Evolutionary conservation across 2,329 filamentous ascomycete genomes (phyloP).

Genomic region (Botrytis medusae): DNA sequence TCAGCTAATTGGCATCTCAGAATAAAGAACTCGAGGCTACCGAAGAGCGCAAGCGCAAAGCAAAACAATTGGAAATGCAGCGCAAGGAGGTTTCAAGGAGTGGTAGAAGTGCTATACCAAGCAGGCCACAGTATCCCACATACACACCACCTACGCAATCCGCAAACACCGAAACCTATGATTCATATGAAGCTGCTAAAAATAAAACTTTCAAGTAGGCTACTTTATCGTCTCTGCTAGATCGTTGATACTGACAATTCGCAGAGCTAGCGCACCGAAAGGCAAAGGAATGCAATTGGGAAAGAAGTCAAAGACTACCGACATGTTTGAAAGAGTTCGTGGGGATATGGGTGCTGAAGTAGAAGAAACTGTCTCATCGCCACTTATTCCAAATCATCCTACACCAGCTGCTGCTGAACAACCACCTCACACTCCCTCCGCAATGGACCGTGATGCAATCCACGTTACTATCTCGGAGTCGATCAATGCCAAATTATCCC

Average conservation of each 20-base stretch:
- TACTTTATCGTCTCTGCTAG: conserved; percentile 28
- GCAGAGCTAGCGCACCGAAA: conserved; percentile 65
- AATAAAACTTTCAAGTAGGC: conserved; percentile 84
- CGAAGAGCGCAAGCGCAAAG: conserved; percentile 97
- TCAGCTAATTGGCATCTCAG: conserved; percentile 45
- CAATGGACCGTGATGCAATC: conserved; percentile 77
- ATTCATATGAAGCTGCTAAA: conserved; percentile 95
- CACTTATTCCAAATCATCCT: conserved; percentile 59
- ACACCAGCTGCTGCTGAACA: conserved; percentile 54
- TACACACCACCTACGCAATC: conserved; percentile 80
- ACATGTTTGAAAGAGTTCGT: conserved; percentile 95
- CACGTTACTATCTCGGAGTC: conserved; percentile 85
- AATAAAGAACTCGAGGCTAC: conserved; percentile 99
- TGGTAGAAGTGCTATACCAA: conserved; percentile 64
- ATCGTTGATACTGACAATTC: conserved; percentile 27
- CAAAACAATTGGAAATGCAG: conserved; percentile 98
- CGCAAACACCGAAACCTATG: conserved; percentile 77
- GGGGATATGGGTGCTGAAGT: conserved; percentile 86
- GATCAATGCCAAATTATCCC: conserved; percentile 85
- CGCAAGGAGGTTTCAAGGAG: conserved; percentile 89
- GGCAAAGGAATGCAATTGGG: conserved; percentile 99
- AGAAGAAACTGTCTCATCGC: conserved; percentile 63
- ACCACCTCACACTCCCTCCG: conserved; percentile 56
- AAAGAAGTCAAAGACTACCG: conserved; percentile 97
- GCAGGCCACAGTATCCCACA: conserved; percentile 81